Percentiles rank a stretch among this genome's conserved stretches.
Evolutionary conservation across 345 rosid genomes (phyloP).

Genomic region (Dovyalis caffra): DNA sequence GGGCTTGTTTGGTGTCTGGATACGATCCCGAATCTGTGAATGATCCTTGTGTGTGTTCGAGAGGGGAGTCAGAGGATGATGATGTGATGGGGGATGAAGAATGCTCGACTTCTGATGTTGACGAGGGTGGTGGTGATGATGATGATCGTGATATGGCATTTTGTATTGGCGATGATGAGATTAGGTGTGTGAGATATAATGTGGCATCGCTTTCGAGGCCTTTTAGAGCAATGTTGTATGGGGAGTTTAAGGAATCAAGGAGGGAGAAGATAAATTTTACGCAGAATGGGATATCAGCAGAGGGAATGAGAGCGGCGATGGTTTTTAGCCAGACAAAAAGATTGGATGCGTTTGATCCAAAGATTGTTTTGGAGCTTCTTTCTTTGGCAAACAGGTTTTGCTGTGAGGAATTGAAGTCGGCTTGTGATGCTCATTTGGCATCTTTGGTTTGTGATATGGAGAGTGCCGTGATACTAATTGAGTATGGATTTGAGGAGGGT

Average conservation of each 20-base stretch:
- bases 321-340: slow-evolving; percentile 63
- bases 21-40: slow-evolving; percentile 64
- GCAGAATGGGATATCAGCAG: slow-evolving; percentile 58
- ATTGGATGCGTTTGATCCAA: slow-evolving; percentile 44
- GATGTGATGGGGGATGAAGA: slow-evolving; percentile 35
- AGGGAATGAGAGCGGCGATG: slow-evolving; percentile 76
- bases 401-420: slow-evolving; percentile 76
- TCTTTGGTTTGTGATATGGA: slow-evolving; percentile 54
- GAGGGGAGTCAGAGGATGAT: slow-evolving; percentile 33
- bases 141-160: slow-evolving; percentile 67
- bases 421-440: slow-evolving; percentile 74
- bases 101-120: slow-evolving; percentile 73
- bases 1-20: slow-evolving; percentile 68
- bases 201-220: slow-evolving; percentile 75
- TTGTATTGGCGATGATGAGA: slow-evolving; percentile 72
- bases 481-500: slow-evolving; percentile 76
- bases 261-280: slow-evolving; percentile 71
- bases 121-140: slow-evolving; percentile 23
- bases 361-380: slow-evolving; percentile 68
- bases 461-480: slow-evolving; percentile 63
- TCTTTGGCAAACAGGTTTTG: slow-evolving; percentile 79
- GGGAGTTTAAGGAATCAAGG: slow-evolving; percentile 63
- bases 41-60: slow-evolving; percentile 65
- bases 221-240: slow-evolving; percentile 73
- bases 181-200: slow-evolving; percentile 63